A percentile compares a stretch with the other conserved stretches of the same genome.
Evolutionary conservation across 352 stramenopile genomes (phyloP).

Genomic region (Phytophthora meadii): DNA sequence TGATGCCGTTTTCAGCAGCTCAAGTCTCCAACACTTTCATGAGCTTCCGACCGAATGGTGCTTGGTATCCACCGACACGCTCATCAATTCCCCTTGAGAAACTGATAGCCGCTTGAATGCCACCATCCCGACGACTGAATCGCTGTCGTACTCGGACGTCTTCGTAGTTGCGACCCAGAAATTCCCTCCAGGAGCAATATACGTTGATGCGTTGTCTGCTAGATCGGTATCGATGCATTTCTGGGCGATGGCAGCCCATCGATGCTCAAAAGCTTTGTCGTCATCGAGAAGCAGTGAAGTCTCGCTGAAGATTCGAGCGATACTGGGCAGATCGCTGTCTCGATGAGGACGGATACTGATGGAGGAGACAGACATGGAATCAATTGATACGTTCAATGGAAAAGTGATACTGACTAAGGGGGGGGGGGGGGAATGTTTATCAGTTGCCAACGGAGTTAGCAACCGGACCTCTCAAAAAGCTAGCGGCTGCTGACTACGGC

Average conservation of each 20-base stretch:
- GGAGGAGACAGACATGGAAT: neutral
- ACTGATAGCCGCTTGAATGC: neutral
- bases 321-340: neutral
- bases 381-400: too few species aligned
- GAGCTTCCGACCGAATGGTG: conserved; percentile 1
- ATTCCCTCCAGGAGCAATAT: neutral
- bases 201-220: neutral
- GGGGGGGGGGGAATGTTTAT: too few species aligned
- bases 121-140: conserved; percentile 2
- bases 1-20: neutral
- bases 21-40: conserved; percentile 1
- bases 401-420: too few species aligned
- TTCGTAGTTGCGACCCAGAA: neutral
- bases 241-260: neutral
- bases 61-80: conserved; percentile 1
- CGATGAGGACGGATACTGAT: neutral
- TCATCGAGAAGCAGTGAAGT: conserved; percentile 2
- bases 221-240: neutral
- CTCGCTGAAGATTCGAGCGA: conserved; percentile 1
- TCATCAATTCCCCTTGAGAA: neutral
- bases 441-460: too few species aligned
- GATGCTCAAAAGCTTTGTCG: conserved; percentile 4
- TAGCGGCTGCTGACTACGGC: too few species aligned
- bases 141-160: neutral
- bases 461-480: too few species aligned